Evolutionary conservation across 352 stramenopile genomes (phyloP).

Genomic region (Phytopythium ostracodes): DNA sequence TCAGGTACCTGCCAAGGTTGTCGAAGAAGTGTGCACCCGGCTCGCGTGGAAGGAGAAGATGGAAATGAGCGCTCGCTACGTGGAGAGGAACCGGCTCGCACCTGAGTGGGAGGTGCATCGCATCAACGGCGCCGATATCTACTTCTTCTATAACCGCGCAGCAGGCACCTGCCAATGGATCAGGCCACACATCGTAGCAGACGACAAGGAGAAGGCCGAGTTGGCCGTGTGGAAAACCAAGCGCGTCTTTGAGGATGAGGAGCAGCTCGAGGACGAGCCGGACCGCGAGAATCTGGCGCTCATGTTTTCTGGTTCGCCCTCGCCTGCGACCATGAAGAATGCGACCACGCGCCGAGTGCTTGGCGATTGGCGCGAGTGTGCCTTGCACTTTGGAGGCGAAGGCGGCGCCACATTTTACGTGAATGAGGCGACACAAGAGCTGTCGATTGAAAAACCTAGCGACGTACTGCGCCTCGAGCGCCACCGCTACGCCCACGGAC

Average conservation of each 20-base stretch:
- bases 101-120: conserved; percentile 63
- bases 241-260: conserved; percentile 43
- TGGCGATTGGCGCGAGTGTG: conserved; percentile 54
- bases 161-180: conserved; percentile 55
- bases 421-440: conserved; percentile 19
- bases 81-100: conserved; percentile 40
- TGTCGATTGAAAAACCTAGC: conserved; percentile 51
- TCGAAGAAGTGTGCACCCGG: conserved; percentile 20
- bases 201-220: conserved; percentile 24
- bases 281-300: conserved; percentile 40
- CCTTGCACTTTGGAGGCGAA: conserved; percentile 21
- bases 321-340: conserved; percentile 32
- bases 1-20: conserved; percentile 44
- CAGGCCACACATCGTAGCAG: conserved; percentile 7
- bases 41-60: conserved; percentile 75
- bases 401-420: conserved; percentile 51
- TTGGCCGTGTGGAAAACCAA: conserved; percentile 48
- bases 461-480: conserved; percentile 47
- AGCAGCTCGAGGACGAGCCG: conserved; percentile 42
- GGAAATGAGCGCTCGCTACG: conserved; percentile 32
- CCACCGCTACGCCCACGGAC: conserved; percentile 47
- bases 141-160: conserved; percentile 73
- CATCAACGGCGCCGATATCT: conserved; percentile 46
- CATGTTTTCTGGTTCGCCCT: conserved; percentile 37
- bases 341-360: conserved; percentile 33